Conservation (phyloP, 140 eudicot species). For the Anethum foeniculum region DNA sequence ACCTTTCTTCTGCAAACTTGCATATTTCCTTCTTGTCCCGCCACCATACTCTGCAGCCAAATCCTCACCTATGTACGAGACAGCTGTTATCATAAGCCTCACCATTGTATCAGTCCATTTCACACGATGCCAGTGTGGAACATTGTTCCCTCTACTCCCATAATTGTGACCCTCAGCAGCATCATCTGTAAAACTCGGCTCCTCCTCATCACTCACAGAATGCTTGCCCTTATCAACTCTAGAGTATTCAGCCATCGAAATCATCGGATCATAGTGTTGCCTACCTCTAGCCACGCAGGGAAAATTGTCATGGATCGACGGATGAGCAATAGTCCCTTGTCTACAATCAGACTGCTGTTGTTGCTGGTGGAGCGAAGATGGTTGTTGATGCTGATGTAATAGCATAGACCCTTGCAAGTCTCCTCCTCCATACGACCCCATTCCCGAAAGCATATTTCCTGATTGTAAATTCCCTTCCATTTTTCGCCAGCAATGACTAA, state of each 20-base stretch:
- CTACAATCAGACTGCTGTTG: conserved; percentile 32
- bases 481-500: background rate
- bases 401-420: conserved; percentile 61
- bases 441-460: conserved; percentile 47
- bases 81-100: conserved; percentile 13
- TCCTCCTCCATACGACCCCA: conserved; percentile 43
- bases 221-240: conserved; percentile 50
- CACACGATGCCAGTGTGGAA: conserved; percentile 56
- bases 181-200: conserved; percentile 37
- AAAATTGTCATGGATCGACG: conserved; percentile 40
- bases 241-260: conserved; percentile 38
- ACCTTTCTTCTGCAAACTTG: conserved; percentile 20
- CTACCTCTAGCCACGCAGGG: conserved; percentile 51
- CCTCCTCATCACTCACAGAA: conserved; percentile 54
- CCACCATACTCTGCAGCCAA: conserved; percentile 17
- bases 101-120: conserved; percentile 70
- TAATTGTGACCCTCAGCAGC: conserved; percentile 26
- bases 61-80: conserved; percentile 8
- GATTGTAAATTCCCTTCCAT: conserved; percentile 67
- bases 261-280: conserved; percentile 46
- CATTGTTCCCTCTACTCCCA: conserved; percentile 33
- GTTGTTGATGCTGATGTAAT: conserved; percentile 42
- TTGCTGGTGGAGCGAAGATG: conserved; percentile 32
- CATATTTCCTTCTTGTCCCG: conserved; percentile 37
- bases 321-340: conserved; percentile 42